phyloP scores from a whole-genome alignment of 257 asterid genomes.

The Forsythia suspensa region DNA sequence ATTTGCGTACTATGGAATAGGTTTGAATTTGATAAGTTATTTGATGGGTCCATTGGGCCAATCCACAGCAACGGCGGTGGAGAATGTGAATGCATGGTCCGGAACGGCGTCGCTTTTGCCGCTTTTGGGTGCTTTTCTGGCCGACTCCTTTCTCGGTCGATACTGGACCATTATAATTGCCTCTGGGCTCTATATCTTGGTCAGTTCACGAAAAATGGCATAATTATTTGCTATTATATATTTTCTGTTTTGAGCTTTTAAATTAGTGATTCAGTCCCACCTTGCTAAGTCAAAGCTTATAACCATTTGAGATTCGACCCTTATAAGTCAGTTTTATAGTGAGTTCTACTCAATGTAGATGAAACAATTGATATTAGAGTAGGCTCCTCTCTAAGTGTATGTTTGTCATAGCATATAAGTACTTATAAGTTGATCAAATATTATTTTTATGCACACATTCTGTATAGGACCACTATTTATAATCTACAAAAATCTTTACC shows the following conservation, averaged over 20 bases:
- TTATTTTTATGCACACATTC: too few relatives aligned
- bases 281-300: too few relatives aligned
- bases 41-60: conserved; percentile 30
- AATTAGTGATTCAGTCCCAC: not conserved
- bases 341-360: too few relatives aligned
- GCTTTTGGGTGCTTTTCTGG: conserved; percentile 32
- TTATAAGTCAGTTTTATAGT: too few relatives aligned
- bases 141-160: conserved; percentile 28
- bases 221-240: not conserved
- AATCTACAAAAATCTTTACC: too few relatives aligned
- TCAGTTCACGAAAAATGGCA: not conserved
- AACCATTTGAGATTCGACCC: too few relatives aligned
- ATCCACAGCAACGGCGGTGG: conserved; percentile 28
- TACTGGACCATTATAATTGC: conserved; percentile 26
- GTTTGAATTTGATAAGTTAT: conserved; percentile 30
- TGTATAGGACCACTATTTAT: too few relatives aligned
- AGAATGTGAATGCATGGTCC: conserved; percentile 26
- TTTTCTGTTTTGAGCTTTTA: not conserved
- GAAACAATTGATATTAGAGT: too few relatives aligned
- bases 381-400: too few relatives aligned
- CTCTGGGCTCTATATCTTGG: conserved; percentile 23
- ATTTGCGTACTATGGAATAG: conserved; percentile 28
- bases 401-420: too few relatives aligned
- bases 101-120: conserved; percentile 30
- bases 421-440: too few relatives aligned